Conservation (phyloP, 2,329 filamentous ascomycete species). For the Aspergillus sp. region DNA sequence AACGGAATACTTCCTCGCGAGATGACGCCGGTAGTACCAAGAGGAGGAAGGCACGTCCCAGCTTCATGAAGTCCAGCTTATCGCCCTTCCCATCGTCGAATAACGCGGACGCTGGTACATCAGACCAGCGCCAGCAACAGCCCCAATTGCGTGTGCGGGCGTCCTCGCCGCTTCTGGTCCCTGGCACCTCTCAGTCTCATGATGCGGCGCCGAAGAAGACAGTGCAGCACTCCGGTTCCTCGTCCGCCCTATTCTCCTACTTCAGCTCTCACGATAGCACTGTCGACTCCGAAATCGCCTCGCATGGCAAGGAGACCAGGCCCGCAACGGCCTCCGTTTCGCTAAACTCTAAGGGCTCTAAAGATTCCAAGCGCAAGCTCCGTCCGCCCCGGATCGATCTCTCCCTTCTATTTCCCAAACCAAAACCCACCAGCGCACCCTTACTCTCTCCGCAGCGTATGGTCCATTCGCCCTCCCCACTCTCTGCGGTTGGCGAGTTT, state of each 20-base stretch:
- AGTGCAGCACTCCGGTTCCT: constrained; percentile 34
- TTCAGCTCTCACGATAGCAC: constrained; percentile 39
- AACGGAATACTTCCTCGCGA: constrained; percentile 12
- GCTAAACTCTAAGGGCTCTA: constrained; percentile 15
- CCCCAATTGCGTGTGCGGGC: constrained; percentile 34
- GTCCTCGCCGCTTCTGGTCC: constrained; percentile 40
- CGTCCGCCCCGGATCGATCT: constrained; percentile 35
- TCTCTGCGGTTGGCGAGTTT: constrained; percentile 28
- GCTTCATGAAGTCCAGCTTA: constrained; percentile 26
- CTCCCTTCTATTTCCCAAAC: constrained; percentile 36
- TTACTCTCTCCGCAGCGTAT: constrained; percentile 37
- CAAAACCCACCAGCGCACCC: constrained; percentile 21
- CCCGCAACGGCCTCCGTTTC: constrained; percentile 5
- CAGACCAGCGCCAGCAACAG: constrained; percentile 12
- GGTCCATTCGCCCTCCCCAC: constrained; percentile 33
- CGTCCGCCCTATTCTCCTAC: constrained; percentile 40
- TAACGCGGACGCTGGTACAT: not conserved
- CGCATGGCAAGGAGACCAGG: constrained; percentile 10
- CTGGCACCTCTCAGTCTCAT: constrained; percentile 17
- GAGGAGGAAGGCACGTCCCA: constrained; percentile 25
- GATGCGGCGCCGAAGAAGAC: constrained; percentile 25
- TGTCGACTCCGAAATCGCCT: constrained; percentile 18
- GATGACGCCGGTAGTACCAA: constrained; percentile 10
- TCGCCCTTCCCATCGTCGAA: constrained; percentile 19
- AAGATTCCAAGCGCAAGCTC: constrained; percentile 32